These are phyloP conservation scores for Claviceps africana DNA, from an alignment of 2,329 filamentous ascomycete species.

Conservation along the genomic window DNA sequence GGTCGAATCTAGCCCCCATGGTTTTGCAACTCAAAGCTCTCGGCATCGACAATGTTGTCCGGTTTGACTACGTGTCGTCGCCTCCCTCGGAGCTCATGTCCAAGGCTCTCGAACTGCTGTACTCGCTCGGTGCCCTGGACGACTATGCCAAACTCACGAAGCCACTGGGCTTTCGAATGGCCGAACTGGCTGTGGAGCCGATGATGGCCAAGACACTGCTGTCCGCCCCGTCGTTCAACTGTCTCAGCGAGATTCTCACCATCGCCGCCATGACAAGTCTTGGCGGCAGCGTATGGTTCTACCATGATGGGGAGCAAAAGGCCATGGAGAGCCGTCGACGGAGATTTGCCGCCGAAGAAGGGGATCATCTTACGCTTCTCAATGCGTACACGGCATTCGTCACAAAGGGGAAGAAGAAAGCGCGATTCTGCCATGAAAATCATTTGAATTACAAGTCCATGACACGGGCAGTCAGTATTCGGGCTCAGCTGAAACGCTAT, in stretches of 20 bases:
- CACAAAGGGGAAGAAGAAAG: constrained; percentile 66
- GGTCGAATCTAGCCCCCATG: constrained; percentile 77
- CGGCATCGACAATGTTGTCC: constrained; percentile 84
- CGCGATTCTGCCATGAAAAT: constrained; percentile 77
- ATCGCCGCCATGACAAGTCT: constrained; percentile 91
- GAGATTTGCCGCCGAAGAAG: constrained; percentile 83
- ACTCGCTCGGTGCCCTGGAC: constrained; percentile 73
- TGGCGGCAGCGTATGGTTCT: constrained; percentile 70
- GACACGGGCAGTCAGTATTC: constrained; percentile 68
- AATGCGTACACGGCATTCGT: constrained; percentile 90
- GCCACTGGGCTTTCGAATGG: constrained; percentile 81
- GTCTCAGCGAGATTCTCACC: constrained; percentile 72
- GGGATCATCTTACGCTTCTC: constrained; percentile 81
- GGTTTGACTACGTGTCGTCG: constrained; percentile 77
- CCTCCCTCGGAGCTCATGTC: constrained; percentile 76
- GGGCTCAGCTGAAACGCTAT: constrained; percentile 74
- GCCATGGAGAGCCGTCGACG: constrained; percentile 58
- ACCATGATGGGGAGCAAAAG: constrained; percentile 64
- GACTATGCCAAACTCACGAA: constrained; percentile 80
- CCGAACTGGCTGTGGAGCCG: constrained; percentile 80
- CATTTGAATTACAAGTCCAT: constrained; percentile 77
- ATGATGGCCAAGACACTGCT: constrained; percentile 91
- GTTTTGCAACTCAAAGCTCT: constrained; percentile 87
- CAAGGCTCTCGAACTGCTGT: constrained; percentile 77
- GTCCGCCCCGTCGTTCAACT: constrained; percentile 58